Conservation (phyloP, 106 monocot species). For the Phalaenopsis equestris region DNA sequence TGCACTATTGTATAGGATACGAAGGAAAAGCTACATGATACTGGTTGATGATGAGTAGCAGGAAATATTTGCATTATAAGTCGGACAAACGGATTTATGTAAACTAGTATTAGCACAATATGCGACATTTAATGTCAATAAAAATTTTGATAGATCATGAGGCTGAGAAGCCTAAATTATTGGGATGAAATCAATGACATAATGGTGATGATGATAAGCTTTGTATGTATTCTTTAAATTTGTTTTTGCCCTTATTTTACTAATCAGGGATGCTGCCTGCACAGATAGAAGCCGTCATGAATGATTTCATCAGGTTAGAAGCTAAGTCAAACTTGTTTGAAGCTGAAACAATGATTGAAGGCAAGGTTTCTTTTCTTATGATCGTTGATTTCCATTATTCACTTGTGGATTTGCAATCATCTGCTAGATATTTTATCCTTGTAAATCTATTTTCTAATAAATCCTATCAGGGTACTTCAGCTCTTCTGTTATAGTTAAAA, state of each 20-base stretch:
- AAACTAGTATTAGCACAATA: not conserved
- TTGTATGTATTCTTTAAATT: not conserved
- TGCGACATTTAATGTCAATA: not conserved
- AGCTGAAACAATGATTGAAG: conserved; percentile 98
- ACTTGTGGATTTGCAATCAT: not conserved
- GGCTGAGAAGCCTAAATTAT: not conserved
- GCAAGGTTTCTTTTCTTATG: conserved; percentile 8
- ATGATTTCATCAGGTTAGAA: conserved; percentile 74
- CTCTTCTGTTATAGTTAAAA: not conserved
- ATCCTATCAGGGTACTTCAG: not conserved
- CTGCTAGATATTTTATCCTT: not conserved
- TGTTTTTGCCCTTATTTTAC: not conserved
- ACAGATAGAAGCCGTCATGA: conserved; percentile 95
- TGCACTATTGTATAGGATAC: not conserved
- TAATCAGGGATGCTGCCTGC: conserved; percentile 10
- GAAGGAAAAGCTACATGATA: conserved; percentile 2
- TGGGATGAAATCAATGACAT: not conserved
- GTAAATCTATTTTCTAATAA: not conserved
- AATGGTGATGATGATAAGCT: conserved; percentile 1
- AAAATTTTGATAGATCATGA: not conserved
- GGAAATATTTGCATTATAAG: not conserved
- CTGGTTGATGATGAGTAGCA: not conserved
- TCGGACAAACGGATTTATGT: not conserved
- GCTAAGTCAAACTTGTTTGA: conserved; percentile 88
- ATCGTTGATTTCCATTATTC: not conserved